These are phyloP conservation scores for Cucumis cinereus DNA, from an alignment of 306 rosid genomes.

Conservation along the genomic window DNA sequence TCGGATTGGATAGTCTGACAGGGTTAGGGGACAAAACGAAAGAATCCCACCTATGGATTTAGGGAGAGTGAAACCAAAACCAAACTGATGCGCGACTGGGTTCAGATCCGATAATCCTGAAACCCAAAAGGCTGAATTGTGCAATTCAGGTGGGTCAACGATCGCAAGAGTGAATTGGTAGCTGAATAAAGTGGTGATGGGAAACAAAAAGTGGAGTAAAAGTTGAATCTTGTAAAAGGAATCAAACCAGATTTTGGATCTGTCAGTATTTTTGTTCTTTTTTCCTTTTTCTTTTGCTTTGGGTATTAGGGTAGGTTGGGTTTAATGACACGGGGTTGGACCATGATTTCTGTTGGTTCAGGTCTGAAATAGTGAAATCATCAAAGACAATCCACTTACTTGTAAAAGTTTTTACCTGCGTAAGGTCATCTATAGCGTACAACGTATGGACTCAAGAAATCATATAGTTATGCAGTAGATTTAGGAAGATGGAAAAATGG, in stretches of 20 bases:
- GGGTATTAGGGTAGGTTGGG: background rate
- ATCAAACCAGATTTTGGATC: background rate
- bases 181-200: background rate
- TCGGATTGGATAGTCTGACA: slow-evolving; percentile 13
- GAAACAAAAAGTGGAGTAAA: background rate
- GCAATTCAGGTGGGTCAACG: background rate
- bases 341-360: no score
- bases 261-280: background rate
- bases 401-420: no score
- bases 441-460: no score
- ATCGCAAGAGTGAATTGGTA: background rate
- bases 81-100: background rate
- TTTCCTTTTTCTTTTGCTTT: background rate
- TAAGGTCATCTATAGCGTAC: no score
- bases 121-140: background rate
- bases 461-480: no score
- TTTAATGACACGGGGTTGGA: no score
- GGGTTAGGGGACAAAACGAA: background rate
- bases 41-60: background rate
- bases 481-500: no score
- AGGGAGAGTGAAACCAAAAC: background rate
- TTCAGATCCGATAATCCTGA: slow-evolving; percentile 1
- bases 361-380: no score
- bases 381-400: no score
- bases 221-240: background rate